Evolutionary conservation across 306 rosid genomes (phyloP).

Genomic region (Prunus campanulata): DNA sequence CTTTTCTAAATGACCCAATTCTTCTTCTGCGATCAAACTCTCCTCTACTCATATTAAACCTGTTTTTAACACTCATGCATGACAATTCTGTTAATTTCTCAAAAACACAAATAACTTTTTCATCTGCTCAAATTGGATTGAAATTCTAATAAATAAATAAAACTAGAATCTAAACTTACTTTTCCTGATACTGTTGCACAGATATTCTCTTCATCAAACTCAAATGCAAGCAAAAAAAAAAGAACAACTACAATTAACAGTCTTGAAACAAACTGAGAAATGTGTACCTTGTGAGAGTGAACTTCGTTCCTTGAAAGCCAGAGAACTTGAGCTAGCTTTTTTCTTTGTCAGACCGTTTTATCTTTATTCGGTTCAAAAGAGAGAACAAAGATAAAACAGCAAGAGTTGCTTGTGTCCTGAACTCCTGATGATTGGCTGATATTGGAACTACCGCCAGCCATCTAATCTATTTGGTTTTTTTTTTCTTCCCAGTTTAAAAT

Average conservation of each 20-base stretch:
- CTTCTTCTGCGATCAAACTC: constrained; percentile 38
- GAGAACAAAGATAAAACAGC: constrained; percentile 19
- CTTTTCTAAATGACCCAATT: constrained; percentile 56
- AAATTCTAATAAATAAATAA: not conserved
- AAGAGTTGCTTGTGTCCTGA: constrained; percentile 25
- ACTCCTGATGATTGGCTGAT: constrained; percentile 38
- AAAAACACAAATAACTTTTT: not conserved
- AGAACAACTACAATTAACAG: not conserved
- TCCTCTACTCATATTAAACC: constrained; percentile 52
- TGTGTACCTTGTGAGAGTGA: not conserved
- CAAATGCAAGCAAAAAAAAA: not conserved
- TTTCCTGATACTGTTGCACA: no score
- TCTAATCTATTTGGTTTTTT: constrained; percentile 20
- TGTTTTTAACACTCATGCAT: constrained; percentile 9
- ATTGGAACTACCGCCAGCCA: constrained; percentile 52
- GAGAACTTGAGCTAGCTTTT: not conserved
- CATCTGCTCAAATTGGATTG: not conserved
- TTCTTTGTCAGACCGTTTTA: not conserved
- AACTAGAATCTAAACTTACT: no score
- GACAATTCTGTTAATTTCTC: not conserved
- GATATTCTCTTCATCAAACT: not conserved
- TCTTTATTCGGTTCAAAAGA: not conserved
- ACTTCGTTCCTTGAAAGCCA: not conserved
- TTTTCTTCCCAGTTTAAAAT: not conserved
- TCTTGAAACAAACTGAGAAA: not conserved